These are phyloP conservation scores for Polygonum maritimum DNA, from an alignment of 148 eudicot genomes.

Conservation along the genomic window DNA sequence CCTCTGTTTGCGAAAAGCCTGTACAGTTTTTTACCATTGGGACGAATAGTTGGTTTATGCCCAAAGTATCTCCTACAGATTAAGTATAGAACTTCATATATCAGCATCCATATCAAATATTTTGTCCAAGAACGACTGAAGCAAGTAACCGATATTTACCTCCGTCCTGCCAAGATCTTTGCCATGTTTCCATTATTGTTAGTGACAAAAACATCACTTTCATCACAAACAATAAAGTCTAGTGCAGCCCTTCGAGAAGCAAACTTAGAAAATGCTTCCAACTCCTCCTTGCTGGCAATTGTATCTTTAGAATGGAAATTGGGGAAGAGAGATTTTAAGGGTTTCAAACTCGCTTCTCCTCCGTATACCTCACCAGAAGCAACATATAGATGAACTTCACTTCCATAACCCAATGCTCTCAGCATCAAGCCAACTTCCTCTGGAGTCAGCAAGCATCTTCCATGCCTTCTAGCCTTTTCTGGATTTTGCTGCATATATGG, in stretches of 20 bases:
- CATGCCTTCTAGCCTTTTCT: slow-evolving; percentile 87
- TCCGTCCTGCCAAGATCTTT: slow-evolving; percentile 88
- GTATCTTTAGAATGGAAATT: slow-evolving; percentile 83
- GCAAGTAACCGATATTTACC: slow-evolving; percentile 28
- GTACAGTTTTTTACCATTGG: slow-evolving; percentile 81
- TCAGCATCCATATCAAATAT: neutral
- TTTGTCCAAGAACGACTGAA: neutral
- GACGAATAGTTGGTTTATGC: slow-evolving; percentile 96
- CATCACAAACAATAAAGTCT: slow-evolving; percentile 94
- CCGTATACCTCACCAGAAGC: slow-evolving; percentile 97
- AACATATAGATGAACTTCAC: slow-evolving; percentile 78
- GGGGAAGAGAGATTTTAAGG: slow-evolving; percentile 84
- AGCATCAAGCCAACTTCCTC: slow-evolving; percentile 96
- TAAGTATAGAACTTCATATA: neutral
- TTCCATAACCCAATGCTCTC: slow-evolving; percentile 86
- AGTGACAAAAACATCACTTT: slow-evolving; percentile 95
- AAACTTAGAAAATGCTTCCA: slow-evolving; percentile 62
- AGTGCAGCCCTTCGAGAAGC: slow-evolving; percentile 98
- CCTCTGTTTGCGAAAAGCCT: slow-evolving; percentile 46
- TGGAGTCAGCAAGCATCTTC: slow-evolving; percentile 94
- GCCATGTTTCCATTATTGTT: slow-evolving; percentile 99
- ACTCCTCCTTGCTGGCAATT: slow-evolving; percentile 74
- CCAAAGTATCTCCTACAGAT: slow-evolving; percentile 83
- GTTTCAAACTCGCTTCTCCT: slow-evolving; percentile 83
- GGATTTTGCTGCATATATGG: slow-evolving; percentile 62